Evolutionary conservation across 2,329 filamentous ascomycete genomes (phyloP).

Genomic region (Blumeria hordei): DNA sequence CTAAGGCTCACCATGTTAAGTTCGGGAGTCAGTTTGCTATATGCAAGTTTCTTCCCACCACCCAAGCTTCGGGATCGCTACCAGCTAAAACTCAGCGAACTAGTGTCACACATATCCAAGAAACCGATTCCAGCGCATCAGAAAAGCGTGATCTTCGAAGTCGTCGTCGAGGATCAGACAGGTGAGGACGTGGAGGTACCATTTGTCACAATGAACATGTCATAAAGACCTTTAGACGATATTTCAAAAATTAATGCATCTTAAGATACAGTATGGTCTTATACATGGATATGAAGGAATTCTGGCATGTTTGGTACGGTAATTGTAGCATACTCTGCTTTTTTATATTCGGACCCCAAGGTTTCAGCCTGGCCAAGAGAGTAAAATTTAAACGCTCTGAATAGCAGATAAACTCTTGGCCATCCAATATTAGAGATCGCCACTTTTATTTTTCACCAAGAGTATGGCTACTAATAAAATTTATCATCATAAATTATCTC

Average conservation of each 20-base stretch:
- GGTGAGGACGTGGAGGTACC: slow-evolving; percentile 94
- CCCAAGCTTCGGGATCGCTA: slow-evolving; percentile 58
- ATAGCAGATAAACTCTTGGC: too few relatives aligned
- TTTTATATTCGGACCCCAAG: too few relatives aligned
- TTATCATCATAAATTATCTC: too few relatives aligned
- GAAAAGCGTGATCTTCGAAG: slow-evolving; percentile 90
- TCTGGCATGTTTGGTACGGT: too few relatives aligned
- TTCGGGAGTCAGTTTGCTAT: slow-evolving; percentile 87
- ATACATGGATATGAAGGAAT: too few relatives aligned
- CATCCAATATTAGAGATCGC: too few relatives aligned
- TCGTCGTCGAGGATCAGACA: slow-evolving; percentile 68
- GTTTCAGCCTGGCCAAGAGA: too few relatives aligned
- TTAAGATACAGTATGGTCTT: background rate
- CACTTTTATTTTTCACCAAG: too few relatives aligned
- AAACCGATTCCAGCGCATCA: slow-evolving; percentile 78
- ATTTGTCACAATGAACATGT: slow-evolving; percentile 53
- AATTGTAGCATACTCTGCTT: too few relatives aligned
- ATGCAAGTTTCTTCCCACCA: slow-evolving; percentile 74
- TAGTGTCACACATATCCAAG: slow-evolving; percentile 75
- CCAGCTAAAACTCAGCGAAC: slow-evolving; percentile 60
- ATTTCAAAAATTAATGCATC: background rate
- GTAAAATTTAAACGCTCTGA: too few relatives aligned
- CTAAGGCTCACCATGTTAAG: slow-evolving; percentile 78
- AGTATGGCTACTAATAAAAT: too few relatives aligned
- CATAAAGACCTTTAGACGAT: background rate